Percentiles rank a stretch among this genome's conserved stretches.
Evolutionary conservation across 176 grass and related monocot species (phyloP).

Genomic region (Triticum aestivum): DNA sequence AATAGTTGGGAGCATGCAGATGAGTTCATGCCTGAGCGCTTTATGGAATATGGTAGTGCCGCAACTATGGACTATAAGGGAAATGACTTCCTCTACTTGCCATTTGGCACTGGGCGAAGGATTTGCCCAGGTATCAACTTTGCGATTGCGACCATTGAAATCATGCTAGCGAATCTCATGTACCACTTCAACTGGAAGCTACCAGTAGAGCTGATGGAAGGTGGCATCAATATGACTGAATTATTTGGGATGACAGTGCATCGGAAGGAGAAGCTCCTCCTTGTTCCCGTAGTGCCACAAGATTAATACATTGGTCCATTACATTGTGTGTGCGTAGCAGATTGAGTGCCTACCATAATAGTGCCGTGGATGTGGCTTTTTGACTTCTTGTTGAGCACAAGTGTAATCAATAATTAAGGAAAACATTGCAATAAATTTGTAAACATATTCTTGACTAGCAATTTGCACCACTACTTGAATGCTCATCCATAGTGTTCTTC

Average conservation of each 20-base stretch:
- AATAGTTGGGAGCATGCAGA: not conserved
- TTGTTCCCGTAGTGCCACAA: not conserved
- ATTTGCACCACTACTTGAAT: too few relatives aligned
- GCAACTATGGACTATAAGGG: not conserved
- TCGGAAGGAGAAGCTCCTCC: not conserved
- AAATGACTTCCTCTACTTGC: not conserved
- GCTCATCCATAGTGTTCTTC: too few relatives aligned
- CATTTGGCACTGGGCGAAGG: not conserved
- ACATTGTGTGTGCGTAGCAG: too few relatives aligned
- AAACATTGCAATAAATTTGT: too few relatives aligned
- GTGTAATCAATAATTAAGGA: too few relatives aligned
- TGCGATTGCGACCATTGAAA: not conserved
- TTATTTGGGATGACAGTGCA: not conserved
- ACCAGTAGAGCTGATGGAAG: not conserved
- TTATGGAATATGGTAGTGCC: not conserved
- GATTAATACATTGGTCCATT: not conserved
- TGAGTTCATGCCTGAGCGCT: conserved; percentile 35
- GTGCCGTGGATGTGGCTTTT: too few relatives aligned
- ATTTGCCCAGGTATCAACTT: not conserved
- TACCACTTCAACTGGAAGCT: not conserved
- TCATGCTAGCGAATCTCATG: not conserved
- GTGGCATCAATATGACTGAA: not conserved
- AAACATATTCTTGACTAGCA: too few relatives aligned
- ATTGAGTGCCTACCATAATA: too few relatives aligned
- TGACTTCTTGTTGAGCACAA: too few relatives aligned